A percentile compares a stretch with the other conserved stretches of the same genome.
Conservation (phyloP, 108 stramenopile species). For the Nitzschia sp. region DNA sequence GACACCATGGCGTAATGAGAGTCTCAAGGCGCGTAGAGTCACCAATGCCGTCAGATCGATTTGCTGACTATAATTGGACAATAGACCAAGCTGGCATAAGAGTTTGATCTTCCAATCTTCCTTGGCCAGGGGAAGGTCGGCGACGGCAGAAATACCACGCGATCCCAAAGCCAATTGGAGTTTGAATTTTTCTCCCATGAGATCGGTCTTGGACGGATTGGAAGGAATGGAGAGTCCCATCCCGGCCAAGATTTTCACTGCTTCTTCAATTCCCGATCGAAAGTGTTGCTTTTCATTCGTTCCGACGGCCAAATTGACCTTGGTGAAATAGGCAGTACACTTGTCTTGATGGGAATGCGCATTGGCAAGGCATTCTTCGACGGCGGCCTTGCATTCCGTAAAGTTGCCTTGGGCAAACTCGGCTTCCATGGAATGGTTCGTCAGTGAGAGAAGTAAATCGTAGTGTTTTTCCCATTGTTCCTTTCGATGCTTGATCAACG, state of each 20-base stretch:
- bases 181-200: not conserved
- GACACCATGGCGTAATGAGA: constrained; percentile 16
- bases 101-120: not conserved
- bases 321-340: constrained; percentile 5
- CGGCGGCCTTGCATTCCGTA: constrained; percentile 11
- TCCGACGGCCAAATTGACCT: not conserved
- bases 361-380: constrained; percentile 17
- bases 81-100: not conserved
- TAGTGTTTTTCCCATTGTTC: constrained; percentile 12
- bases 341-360: constrained; percentile 23
- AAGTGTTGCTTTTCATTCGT: not conserved
- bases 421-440: constrained; percentile 5
- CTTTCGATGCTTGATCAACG: not conserved
- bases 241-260: constrained; percentile 7
- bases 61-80: not conserved
- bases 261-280: constrained; percentile 17
- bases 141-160: not conserved
- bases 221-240: not conserved
- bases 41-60: constrained; percentile 9
- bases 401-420: not conserved
- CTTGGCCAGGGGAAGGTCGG: not conserved
- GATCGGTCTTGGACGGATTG: not conserved
- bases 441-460: not conserved
- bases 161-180: not conserved
- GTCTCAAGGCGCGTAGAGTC: constrained; percentile 9